Base-by-base conservation (phyloP, 2,329 filamentous ascomycete genomes). In the Tricladium varicosporioides region DNA sequence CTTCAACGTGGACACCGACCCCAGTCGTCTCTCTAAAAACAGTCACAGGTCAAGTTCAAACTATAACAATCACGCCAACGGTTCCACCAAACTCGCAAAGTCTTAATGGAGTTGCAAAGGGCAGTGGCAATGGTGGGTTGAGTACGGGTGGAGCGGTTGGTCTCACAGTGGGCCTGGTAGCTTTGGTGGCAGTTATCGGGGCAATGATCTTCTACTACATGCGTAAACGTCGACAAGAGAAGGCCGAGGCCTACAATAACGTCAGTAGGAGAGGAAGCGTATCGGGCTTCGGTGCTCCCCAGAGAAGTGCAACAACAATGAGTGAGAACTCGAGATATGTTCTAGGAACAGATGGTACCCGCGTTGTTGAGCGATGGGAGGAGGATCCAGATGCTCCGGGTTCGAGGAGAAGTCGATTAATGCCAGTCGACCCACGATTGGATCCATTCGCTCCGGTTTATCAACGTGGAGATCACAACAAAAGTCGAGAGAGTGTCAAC, bases 341-440 rank as follows among this genome's bases (percentile, higher is more conserved):
- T 15, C 68, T 72, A 9, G 66, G 65, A 45, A 71, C 70, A 0
- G 68, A 72, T 63, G 70, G 70, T 3, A 62, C 63, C 36, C 60
- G 65, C 47, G 67, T 71, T 0, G 63, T 71, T 2, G 69, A 70
- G 49, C 60, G 60, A 9, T 72, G 68, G 69, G 69, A 72, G 45
- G 48, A 53, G 1, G 63, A 62, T 10, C 48, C 47, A 32, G 58
- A 62, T 32, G 51, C 51, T 22, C 54, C 62, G 0, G 64, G 61
- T 13, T 59, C 62, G 43, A 78, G 81, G 56, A 78, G 79, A 55
- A 81, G 76, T 60, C 81, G 80, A 67, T 69, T 86, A 53, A 78
- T 82, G 75, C 80, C 82, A 8, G 78, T 85, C 53, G 84, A 87
- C 66, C 84, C 84, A 32, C 77, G 84, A 46, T 80, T 87, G 74